phyloP scores from a whole-genome alignment of 2,329 filamentous ascomycete species.

The Aspergillus tubingensis region DNA sequence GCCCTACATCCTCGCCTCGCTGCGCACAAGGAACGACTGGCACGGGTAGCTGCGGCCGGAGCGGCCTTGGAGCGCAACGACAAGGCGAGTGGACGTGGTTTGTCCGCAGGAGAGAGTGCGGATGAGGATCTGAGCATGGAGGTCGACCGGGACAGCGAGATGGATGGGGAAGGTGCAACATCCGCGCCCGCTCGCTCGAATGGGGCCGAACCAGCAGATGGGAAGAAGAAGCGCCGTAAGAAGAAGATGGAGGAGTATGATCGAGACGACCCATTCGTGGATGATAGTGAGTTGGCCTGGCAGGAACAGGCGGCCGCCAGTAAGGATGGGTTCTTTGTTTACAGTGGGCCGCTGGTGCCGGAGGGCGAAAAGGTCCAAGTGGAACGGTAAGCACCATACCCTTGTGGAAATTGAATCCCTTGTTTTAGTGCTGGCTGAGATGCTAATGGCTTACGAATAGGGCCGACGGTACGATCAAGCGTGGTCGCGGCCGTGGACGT shows the following conservation, averaged over 20 bases:
- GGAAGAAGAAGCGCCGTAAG: slow-evolving; percentile 72
- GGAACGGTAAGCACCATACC: slow-evolving; percentile 55
- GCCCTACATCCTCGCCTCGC: slow-evolving; percentile 89
- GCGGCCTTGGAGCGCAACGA: slow-evolving; percentile 78
- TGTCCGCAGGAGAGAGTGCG: slow-evolving; percentile 72
- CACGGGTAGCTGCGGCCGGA: slow-evolving; percentile 84
- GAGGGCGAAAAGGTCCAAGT: slow-evolving; percentile 76
- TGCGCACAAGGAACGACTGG: slow-evolving; percentile 81
- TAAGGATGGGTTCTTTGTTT: slow-evolving; percentile 97
- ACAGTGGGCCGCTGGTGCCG: slow-evolving; percentile 85
- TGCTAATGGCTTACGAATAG: slow-evolving; percentile 47
- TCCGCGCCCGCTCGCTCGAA: slow-evolving; percentile 55
- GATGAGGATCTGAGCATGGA: slow-evolving; percentile 84
- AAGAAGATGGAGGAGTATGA: slow-evolving; percentile 70
- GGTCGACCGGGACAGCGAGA: slow-evolving; percentile 68
- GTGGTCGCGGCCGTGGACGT: slow-evolving; percentile 57
- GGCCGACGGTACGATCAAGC: slow-evolving; percentile 70
- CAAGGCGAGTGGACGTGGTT: slow-evolving; percentile 64
- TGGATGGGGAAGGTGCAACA: slow-evolving; percentile 50
- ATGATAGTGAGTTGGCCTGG: slow-evolving; percentile 94
- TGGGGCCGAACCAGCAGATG: slow-evolving; percentile 55
- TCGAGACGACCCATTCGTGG: slow-evolving; percentile 69
- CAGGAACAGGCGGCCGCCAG: slow-evolving; percentile 92
- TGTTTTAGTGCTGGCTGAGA: slow-evolving; percentile 8
- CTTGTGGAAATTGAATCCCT: not conserved